Conservation (phyloP, 2,329 filamentous ascomycete species). For the Orbilia quercus region DNA sequence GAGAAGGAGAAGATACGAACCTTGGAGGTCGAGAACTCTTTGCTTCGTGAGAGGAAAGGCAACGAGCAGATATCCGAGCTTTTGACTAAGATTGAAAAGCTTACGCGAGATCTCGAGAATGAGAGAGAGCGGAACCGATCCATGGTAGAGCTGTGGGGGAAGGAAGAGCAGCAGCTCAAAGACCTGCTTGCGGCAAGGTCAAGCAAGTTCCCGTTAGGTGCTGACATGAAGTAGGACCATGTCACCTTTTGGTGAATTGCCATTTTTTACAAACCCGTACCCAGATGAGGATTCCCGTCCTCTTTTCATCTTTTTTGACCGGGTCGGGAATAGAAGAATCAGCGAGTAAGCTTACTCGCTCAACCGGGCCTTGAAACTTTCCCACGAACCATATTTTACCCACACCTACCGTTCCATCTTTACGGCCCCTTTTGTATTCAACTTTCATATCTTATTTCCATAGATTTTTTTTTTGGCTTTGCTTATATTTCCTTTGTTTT, state of each 20-base stretch:
- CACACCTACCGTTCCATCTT: too few species aligned
- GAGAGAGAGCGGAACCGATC: conserved; percentile 44
- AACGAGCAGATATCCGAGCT: conserved; percentile 52
- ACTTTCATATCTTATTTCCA: conserved; percentile 5
- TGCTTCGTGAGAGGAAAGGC: conserved; percentile 42
- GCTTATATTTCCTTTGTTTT: conserved; percentile 47
- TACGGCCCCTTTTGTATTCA: conserved; percentile 3
- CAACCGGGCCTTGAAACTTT: too few species aligned
- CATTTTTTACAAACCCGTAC: not conserved
- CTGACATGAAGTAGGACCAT: conserved; percentile 44
- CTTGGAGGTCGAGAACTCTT: conserved; percentile 34
- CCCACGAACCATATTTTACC: too few species aligned
- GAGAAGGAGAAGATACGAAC: conserved; percentile 49
- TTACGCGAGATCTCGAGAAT: conserved; percentile 50
- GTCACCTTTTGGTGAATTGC: not conserved
- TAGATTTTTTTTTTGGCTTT: conserved; percentile 22
- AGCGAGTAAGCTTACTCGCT: not conserved
- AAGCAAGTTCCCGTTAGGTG: conserved; percentile 48
- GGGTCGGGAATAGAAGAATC: not conserved
- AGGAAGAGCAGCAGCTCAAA: conserved; percentile 48
- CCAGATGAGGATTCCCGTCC: too few species aligned
- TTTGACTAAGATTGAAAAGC: conserved; percentile 48
- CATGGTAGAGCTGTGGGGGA: conserved; percentile 48
- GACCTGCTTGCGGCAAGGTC: conserved; percentile 46
- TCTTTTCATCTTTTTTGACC: not conserved